Conservation (phyloP, 2,329 filamentous ascomycete species). For the Byssothecium circinans region DNA sequence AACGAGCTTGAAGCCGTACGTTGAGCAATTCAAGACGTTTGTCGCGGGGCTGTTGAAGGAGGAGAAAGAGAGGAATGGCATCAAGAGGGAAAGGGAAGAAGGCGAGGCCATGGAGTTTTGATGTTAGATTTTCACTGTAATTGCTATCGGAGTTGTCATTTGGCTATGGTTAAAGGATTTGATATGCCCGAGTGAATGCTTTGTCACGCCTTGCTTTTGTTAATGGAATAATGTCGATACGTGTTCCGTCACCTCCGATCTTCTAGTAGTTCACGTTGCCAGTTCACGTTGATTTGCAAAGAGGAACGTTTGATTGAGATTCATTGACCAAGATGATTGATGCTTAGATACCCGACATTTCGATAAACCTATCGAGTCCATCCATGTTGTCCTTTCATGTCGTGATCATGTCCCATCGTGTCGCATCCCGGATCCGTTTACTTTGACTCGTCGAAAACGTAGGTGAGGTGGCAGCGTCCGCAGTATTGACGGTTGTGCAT, state of each 20-base stretch:
- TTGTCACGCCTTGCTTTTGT: no score
- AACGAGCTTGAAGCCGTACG: conserved; percentile 89
- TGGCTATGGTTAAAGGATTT: no score
- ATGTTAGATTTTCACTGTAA: neutral
- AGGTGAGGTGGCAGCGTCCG: conserved; percentile 70
- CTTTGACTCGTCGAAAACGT: conserved; percentile 69
- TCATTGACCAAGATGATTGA: conserved; percentile 25
- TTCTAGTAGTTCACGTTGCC: no score
- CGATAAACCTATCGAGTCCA: conserved; percentile 26
- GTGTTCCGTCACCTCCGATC: no score
- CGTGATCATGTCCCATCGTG: conserved; percentile 29
- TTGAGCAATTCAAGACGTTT: conserved; percentile 85
- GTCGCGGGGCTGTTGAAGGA: conserved; percentile 79
- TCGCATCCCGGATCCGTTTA: conserved; percentile 39
- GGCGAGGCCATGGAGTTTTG: conserved; percentile 60
- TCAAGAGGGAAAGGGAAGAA: conserved; percentile 60
- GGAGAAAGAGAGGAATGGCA: conserved; percentile 48
- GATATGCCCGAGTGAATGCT: no score
- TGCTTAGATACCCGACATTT: conserved; percentile 29
- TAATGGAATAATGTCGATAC: no score
- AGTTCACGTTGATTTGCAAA: no score
- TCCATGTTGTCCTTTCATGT: conserved; percentile 25
- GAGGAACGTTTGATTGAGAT: no score
- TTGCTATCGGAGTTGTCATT: no score
- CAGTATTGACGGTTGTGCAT: conserved; percentile 99